A percentile compares a stretch with the other conserved stretches of the same genome.
Evolutionary conservation across 305 asterid genomes (phyloP).

Genomic region (Solanum hybrid): DNA sequence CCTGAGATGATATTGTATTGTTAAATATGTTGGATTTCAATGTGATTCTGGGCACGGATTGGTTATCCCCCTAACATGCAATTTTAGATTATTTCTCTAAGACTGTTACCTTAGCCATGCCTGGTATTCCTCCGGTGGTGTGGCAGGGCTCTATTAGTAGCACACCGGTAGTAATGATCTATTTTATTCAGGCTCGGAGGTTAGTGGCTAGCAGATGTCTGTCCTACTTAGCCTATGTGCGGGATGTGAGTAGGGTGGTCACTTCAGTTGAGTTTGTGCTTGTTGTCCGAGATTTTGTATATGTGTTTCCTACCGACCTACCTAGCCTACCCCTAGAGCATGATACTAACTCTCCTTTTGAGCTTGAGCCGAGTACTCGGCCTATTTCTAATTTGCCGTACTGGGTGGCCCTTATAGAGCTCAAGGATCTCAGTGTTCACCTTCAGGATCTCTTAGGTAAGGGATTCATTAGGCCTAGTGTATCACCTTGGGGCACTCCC

Average conservation of each 20-base stretch:
- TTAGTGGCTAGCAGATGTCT: not conserved
- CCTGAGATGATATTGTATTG: not conserved
- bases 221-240: not conserved
- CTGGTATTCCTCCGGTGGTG: not conserved
- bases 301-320: not conserved
- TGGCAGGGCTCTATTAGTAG: not conserved
- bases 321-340: not conserved
- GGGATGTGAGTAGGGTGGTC: not conserved
- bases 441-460: not conserved
- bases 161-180: not conserved
- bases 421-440: not conserved
- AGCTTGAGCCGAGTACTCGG: not conserved
- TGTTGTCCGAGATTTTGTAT: not conserved
- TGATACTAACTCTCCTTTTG: not conserved
- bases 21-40: not conserved
- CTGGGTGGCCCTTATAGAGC: not conserved
- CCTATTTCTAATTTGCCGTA: not conserved
- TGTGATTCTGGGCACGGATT: not conserved
- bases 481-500: not conserved
- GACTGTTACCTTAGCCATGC: not conserved
- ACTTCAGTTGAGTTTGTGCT: not conserved
- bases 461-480: not conserved
- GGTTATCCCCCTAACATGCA: not conserved
- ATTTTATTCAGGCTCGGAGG: not conserved
- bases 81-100: not conserved